Conservation (phyloP, 768 basidiomycete genomes). For the Termitomyces sp. region DNA sequence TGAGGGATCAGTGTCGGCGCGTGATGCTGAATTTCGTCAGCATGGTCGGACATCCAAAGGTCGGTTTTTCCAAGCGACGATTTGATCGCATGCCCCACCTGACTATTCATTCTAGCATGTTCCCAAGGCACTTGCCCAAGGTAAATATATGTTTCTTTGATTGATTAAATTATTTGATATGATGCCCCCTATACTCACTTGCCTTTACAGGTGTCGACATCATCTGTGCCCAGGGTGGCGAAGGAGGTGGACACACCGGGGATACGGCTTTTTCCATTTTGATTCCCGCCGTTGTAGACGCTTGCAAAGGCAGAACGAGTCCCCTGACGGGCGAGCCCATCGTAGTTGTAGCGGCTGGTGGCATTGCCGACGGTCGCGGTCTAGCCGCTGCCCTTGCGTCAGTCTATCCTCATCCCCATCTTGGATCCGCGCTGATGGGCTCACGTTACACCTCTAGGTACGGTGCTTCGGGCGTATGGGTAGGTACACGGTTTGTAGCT, state of each 20-base stretch:
- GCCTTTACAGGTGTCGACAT: conserved; percentile 68
- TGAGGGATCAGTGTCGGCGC: background rate
- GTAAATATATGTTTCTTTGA: conserved; percentile 21
- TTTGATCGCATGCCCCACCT: conserved; percentile 1
- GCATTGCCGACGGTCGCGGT: conserved; percentile 78
- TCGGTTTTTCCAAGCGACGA: conserved; percentile 15
- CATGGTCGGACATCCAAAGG: conserved; percentile 86
- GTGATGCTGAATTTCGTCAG: conserved; percentile 24
- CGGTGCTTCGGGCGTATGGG: conserved; percentile 85
- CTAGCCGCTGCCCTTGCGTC: conserved; percentile 71
- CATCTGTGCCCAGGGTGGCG: conserved; percentile 84
- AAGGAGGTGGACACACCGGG: conserved; percentile 88
- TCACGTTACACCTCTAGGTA: conserved; percentile 36
- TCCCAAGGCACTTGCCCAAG: conserved; percentile 67
- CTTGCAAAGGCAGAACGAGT: conserved; percentile 63
- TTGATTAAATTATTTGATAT: background rate
- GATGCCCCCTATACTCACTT: background rate
- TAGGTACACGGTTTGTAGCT: conserved; percentile 83
- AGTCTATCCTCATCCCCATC: conserved; percentile 9
- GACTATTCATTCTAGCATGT: conserved; percentile 48
- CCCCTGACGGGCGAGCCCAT: conserved; percentile 76
- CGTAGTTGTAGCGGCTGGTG: conserved; percentile 79
- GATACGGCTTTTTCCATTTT: conserved; percentile 77
- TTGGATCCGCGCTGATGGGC: background rate
- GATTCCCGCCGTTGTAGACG: conserved; percentile 76